Base-by-base conservation (phyloP, 73 alveolate species). In the Paramecium caudatum region DNA sequence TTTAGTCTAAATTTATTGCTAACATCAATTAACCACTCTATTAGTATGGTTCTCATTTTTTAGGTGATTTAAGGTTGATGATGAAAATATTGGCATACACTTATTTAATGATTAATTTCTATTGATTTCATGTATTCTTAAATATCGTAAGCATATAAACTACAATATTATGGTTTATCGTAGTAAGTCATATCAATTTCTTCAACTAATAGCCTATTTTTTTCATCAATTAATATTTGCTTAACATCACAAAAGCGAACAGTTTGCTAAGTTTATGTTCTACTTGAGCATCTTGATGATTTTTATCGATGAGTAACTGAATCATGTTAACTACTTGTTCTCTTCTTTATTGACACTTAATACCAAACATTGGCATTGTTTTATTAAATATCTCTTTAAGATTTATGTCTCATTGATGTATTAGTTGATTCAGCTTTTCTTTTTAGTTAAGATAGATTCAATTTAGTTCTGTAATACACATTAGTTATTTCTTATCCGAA, bases 11-110 rank as follows among this genome's bases (percentile, higher is more conserved):
- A 94, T 93, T 94, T 94, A 39, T 65, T 68, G 87, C 88, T 93
- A 0, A 94, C 96, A 32, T 94, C 98, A 34, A 94, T 94, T 17
- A 94, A 46, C 98, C 98, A 94, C 25, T 94, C 95, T 81, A 94
- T 63, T 55, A 94, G 91, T 37, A 94, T 94, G 21, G 91, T 55
- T 48, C 98, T 82, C 98, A 94, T 94, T 91, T 92, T 92, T 47
- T 91, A 91, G 25, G 92, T 93, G 32, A 94, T 83, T 90, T 94
- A 94, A 13, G 92, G 90, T 86, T 94, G 94, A 23, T 80, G 61
- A 25, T 46, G 62, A 62, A 50, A 47, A 86, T 78, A 33, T 49
- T 87, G 39, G 55, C 85, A 5, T 12, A 5, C 80, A 23, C 80
- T 55, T 27, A 23, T 27, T 5, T 55, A 23, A 10, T 23, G 30